phyloP scores from a whole-genome alignment of 768 basidiomycete species.

The Pleurotus salmoneostramineus region DNA sequence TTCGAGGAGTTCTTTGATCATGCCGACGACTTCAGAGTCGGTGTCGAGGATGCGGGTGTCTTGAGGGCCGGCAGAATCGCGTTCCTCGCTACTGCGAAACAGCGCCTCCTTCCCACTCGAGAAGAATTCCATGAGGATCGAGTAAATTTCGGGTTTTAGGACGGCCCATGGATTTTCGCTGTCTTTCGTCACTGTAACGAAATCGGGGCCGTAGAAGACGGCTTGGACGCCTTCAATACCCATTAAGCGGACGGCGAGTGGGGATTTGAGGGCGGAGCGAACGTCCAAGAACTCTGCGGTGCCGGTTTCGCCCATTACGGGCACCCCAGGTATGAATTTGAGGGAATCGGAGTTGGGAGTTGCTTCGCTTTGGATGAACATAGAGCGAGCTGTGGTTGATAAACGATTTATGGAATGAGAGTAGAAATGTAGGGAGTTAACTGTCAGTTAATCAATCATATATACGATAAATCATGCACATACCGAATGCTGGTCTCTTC shows the following conservation, averaged over 20 bases:
- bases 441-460: neutral
- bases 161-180: conserved; percentile 83
- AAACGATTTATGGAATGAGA: no score
- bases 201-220: conserved; percentile 97
- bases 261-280: conserved; percentile 80
- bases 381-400: conserved; percentile 58
- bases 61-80: conserved; percentile 81
- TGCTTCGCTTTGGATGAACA: conserved; percentile 98
- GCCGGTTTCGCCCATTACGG: conserved; percentile 77
- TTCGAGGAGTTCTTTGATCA: conserved; percentile 97
- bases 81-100: conserved; percentile 80
- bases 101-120: conserved; percentile 82
- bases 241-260: conserved; percentile 93
- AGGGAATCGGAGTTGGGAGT: conserved; percentile 97
- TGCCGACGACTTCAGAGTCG: conserved; percentile 94
- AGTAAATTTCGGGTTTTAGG: conserved; percentile 95
- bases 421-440: no score
- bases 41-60: conserved; percentile 93
- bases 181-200: conserved; percentile 94
- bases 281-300: conserved; percentile 95
- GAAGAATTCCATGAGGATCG: conserved; percentile 95
- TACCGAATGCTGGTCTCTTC: conserved; percentile 25
- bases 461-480: neutral
- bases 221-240: conserved; percentile 87
- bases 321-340: conserved; percentile 93